Evolutionary conservation across 371 early-diverging fungal genomes (phyloP).

Genomic region (Batrachochytrium dendrobatidis): DNA sequence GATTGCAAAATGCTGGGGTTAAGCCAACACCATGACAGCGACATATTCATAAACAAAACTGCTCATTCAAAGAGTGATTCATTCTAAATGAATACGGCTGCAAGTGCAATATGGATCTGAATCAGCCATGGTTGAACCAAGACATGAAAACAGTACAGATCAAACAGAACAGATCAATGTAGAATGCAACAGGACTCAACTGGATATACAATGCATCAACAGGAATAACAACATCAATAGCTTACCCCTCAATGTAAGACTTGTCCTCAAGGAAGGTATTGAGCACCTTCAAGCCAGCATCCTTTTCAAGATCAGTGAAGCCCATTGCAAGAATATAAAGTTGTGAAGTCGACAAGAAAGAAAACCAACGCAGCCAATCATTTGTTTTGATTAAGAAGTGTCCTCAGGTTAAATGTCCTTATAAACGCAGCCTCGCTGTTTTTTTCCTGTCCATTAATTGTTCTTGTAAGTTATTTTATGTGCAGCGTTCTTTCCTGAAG

Average conservation of each 20-base stretch:
- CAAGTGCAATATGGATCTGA: too few species aligned
- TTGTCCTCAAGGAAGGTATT: slow-evolving; percentile 27
- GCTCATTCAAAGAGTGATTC: too few species aligned
- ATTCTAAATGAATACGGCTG: too few species aligned
- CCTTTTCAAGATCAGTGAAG: slow-evolving; percentile 21
- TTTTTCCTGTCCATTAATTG: neutral
- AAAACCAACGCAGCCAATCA: neutral
- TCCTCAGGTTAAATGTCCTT: neutral
- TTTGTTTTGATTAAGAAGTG: neutral
- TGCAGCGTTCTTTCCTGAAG: neutral
- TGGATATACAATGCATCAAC: too few species aligned
- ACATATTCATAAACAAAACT: too few species aligned
- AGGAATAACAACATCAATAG: too few species aligned
- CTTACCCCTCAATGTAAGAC: slow-evolving; percentile 29
- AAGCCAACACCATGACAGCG: too few species aligned
- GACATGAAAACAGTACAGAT: too few species aligned
- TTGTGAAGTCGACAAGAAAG: neutral
- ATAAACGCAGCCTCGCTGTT: neutral
- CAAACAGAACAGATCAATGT: neutral
- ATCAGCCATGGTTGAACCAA: too few species aligned
- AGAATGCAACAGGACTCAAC: neutral
- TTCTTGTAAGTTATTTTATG: neutral
- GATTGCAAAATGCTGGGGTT: too few species aligned
- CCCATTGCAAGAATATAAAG: slow-evolving; percentile 13
- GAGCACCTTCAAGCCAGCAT: slow-evolving; percentile 17